Base-by-base conservation (phyloP, 495 filamentous ascomycete species). In the Hypoxylon intermedium region DNA sequence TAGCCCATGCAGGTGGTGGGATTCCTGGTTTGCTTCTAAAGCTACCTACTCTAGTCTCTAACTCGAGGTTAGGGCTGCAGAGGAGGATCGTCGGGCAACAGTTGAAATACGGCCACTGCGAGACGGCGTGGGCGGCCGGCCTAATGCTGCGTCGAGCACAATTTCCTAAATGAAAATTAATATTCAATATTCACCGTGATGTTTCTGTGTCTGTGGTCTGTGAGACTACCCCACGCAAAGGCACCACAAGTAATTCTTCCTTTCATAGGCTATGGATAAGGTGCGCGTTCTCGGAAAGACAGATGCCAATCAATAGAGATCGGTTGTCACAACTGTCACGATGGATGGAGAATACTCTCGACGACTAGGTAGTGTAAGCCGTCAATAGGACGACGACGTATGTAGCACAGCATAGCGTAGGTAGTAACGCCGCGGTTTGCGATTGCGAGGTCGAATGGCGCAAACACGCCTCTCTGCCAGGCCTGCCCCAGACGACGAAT, bases 401-500 rank as follows among this genome's bases (percentile, higher is more conserved):
- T n/a, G n/a, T 20, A 45, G 20, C 49, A n/a, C n/a, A n/a, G n/a
- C n/a, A n/a, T n/a, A n/a, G n/a, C n/a, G n/a, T n/a, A n/a, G n/a
- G 44, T 54, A 56, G 47, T 30, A 62, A n/a, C 42, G 36, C 23
- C 20, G 23, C 41, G 6, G 60, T 59, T 59, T 59, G 60, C 55
- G 28, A 65, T 38, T 24, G 24, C 53, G 46, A n/a, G 36, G 40
- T 31, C 21, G 40, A 53, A 60, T 60, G 51, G 52, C 24, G 62
- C 56, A 60, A 65, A 65, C 62, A 57, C 23, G 9, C 30, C 9
- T 12, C 15, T 59, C 34, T 53, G 40, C 52, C 13, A 56, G 56
- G 46, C 56, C 47, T 20, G 53, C 51, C 62, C 62, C 56, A 16
- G 55, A 56, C 43, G 49, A 60, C 31, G 55, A 65, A 65, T 60